Conservation (phyloP, 176 grass and related monocot species). For the Ampelocalamus luodianensis region DNA sequence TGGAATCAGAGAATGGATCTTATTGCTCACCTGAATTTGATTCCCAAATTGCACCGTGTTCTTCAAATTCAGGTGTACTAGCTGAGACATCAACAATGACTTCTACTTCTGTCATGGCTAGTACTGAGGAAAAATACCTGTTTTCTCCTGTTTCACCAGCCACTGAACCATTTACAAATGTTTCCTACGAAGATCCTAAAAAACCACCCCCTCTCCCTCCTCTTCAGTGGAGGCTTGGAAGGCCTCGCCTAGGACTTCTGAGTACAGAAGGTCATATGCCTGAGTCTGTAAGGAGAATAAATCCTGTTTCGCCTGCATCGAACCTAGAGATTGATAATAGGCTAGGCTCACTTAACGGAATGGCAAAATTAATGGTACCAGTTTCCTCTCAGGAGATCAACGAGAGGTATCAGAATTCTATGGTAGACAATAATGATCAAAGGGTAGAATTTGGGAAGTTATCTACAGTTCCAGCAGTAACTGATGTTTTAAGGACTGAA, state of each 20-base stretch:
- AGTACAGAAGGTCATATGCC: slow-evolving; percentile 30
- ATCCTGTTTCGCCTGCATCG: slow-evolving; percentile 29
- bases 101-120: slow-evolving; percentile 21
- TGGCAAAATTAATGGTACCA: slow-evolving; percentile 20
- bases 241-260: slow-evolving; percentile 46
- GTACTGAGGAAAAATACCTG: slow-evolving; percentile 14
- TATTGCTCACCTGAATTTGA: slow-evolving; percentile 32
- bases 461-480: slow-evolving; percentile 10
- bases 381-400: slow-evolving; percentile 24
- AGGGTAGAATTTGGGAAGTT: slow-evolving; percentile 26
- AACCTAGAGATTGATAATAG: slow-evolving; percentile 19
- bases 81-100: slow-evolving; percentile 30
- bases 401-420: slow-evolving; percentile 10
- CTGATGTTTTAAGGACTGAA: slow-evolving; percentile 33
- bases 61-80: slow-evolving; percentile 37
- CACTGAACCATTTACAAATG: slow-evolving; percentile 41
- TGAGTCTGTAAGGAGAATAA: slow-evolving; percentile 40
- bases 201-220: slow-evolving; percentile 89
- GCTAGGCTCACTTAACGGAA: slow-evolving; percentile 29
- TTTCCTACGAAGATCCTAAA: slow-evolving; percentile 53
- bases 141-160: slow-evolving; percentile 26
- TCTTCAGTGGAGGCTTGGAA: slow-evolving; percentile 85
- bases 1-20: slow-evolving; percentile 30
- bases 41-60: slow-evolving; percentile 28
- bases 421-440: slow-evolving; percentile 38